These are phyloP conservation scores for Blastobotrys malaysiensis DNA, from an alignment of 1,139 yeast species.

Conservation along the genomic window DNA sequence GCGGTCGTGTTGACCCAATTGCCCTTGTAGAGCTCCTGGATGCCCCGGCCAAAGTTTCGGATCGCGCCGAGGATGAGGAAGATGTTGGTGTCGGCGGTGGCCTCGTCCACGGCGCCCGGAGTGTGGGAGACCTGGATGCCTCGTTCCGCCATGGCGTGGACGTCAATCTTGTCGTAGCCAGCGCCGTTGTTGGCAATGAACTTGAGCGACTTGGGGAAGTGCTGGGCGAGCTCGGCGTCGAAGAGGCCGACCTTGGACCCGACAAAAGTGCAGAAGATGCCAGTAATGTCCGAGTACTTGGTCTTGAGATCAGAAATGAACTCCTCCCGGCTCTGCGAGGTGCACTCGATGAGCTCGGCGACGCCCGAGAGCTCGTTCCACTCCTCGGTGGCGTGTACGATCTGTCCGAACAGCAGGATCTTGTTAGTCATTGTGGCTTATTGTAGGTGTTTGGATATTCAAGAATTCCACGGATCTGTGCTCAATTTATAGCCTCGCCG, in stretches of 20 bases:
- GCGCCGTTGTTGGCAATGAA: conserved; percentile 82
- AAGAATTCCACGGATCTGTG: not conserved
- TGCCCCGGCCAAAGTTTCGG: conserved; percentile 48
- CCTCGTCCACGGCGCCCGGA: conserved; percentile 63
- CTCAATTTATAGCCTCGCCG: not conserved
- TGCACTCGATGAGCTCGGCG: conserved; percentile 21
- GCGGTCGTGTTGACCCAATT: conserved; percentile 32
- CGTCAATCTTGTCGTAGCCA: conserved; percentile 70
- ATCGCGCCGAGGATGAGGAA: conserved; percentile 54
- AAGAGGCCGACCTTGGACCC: conserved; percentile 62
- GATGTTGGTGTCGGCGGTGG: conserved; percentile 72
- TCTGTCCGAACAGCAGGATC: conserved; percentile 25
- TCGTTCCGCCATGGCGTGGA: conserved; percentile 42
- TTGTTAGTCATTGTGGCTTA: conserved; percentile 5
- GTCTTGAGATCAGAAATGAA: conserved; percentile 31
- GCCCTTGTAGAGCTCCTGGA: conserved; percentile 36
- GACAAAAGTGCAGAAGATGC: conserved; percentile 47
- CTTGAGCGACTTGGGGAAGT: conserved; percentile 57
- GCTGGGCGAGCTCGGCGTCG: conserved; percentile 61
- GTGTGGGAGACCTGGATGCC: conserved; percentile 64
- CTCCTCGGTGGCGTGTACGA: conserved; percentile 22
- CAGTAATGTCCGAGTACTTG: conserved; percentile 30
- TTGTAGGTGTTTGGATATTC: not conserved
- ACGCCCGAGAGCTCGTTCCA: conserved; percentile 24
- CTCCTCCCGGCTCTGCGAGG: conserved; percentile 26